A percentile compares a stretch with the other conserved stretches of the same genome.
Evolutionary conservation across 805 yeast species (phyloP).

Genomic region (Kuraishia floccosa): DNA sequence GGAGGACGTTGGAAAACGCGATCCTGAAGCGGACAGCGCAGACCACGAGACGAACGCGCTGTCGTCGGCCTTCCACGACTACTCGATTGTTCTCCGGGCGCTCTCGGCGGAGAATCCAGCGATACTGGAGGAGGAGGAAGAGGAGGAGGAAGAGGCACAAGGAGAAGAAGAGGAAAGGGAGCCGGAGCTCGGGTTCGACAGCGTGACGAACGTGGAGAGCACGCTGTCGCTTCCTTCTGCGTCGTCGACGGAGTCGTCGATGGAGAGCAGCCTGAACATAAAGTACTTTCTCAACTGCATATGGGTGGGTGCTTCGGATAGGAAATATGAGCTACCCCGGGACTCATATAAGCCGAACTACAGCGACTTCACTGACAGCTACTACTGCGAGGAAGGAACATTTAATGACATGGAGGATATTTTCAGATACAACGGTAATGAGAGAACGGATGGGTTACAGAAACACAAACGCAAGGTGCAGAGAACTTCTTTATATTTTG

Average conservation of each 20-base stretch:
- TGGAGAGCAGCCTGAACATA: no score
- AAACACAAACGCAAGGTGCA: no score
- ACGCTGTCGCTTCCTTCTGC: neutral
- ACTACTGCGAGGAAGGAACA: neutral
- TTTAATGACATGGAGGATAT: neutral
- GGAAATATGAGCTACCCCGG: neutral
- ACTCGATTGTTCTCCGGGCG: constrained; percentile 4
- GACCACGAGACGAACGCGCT: no score
- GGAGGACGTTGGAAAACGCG: no score
- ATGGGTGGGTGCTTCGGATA: neutral
- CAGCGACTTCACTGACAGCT: neutral
- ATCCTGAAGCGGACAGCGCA: constrained; percentile 1
- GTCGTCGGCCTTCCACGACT: constrained; percentile 4
- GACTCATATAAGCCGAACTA: neutral
- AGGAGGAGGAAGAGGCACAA: neutral
- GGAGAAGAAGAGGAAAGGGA: neutral
- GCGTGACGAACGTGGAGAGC: neutral
- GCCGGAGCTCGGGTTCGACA: neutral
- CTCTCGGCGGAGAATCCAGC: constrained; percentile 1
- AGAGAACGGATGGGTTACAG: constrained; percentile 1
- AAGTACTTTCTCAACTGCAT: neutral
- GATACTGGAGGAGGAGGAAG: neutral
- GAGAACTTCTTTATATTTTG: constrained; percentile 3
- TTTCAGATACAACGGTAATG: neutral
- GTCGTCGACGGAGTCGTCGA: neutral